Evolutionary conservation across 2,329 filamentous ascomycete species (phyloP).

Genomic region (Talaromyces sp.): DNA sequence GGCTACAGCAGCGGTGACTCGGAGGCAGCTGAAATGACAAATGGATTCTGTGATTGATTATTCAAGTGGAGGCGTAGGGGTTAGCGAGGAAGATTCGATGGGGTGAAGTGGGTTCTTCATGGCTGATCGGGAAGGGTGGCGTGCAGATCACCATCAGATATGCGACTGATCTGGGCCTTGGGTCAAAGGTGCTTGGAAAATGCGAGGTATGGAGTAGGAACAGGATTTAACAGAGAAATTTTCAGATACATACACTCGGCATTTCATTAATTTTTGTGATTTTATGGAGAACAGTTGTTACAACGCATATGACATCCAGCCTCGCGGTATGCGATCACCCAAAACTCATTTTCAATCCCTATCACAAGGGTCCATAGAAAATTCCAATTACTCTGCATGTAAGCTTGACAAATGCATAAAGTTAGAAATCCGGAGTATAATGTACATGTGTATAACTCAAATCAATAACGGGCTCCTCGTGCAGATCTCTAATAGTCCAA

Average conservation of each 20-base stretch:
- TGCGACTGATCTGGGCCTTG: not conserved
- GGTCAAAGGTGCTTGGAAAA: not conserved
- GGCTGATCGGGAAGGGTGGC: conserved; percentile 7
- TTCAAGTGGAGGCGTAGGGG: not conserved
- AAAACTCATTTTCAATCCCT: not conserved
- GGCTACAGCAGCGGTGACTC: conserved; percentile 2
- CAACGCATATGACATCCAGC: too few species aligned
- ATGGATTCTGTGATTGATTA: conserved; percentile 2
- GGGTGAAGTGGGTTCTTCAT: conserved; percentile 3
- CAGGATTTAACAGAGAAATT: too few species aligned
- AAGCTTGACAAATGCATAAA: too few species aligned
- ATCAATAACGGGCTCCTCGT: not conserved
- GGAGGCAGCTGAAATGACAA: conserved; percentile 7
- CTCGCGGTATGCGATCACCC: too few species aligned
- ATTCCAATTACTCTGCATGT: too few species aligned
- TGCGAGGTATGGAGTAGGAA: too few species aligned
- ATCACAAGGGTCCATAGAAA: too few species aligned
- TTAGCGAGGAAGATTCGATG: not conserved
- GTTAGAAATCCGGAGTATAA: not conserved
- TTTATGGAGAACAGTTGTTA: too few species aligned
- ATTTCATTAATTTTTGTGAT: too few species aligned
- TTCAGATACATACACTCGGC: too few species aligned
- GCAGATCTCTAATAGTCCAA: conserved; percentile 4
- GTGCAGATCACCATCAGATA: conserved; percentile 10
- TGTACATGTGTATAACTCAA: not conserved